phyloP scores from a whole-genome alignment of 805 yeast species.

The Metschnikowia lunata region DNA sequence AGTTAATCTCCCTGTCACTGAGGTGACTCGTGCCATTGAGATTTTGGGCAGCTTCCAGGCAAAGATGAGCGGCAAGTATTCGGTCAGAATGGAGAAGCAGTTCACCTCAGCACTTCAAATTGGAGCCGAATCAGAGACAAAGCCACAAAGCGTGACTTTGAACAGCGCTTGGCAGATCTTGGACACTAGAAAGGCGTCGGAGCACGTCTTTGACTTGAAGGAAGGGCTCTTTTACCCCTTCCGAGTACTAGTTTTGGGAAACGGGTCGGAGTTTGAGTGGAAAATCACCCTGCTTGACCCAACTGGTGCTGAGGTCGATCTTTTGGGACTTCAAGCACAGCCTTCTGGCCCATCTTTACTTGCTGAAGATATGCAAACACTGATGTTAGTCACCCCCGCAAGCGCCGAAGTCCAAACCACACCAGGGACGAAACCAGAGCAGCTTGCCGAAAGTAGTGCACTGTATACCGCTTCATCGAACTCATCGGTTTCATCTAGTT shows the following conservation, averaged over 20 bases:
- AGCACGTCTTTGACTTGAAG: background rate
- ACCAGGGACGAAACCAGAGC: too few species aligned
- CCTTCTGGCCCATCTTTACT: background rate
- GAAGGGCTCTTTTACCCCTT: constrained; percentile 1
- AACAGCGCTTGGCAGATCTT: constrained; percentile 2
- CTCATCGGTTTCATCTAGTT: too few species aligned
- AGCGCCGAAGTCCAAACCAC: too few species aligned
- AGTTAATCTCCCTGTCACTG: background rate
- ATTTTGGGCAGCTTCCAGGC: background rate
- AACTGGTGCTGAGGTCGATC: background rate
- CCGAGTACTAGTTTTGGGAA: constrained; percentile 1
- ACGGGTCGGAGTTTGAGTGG: background rate
- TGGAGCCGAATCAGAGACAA: constrained; percentile 1
- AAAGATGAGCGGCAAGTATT: background rate
- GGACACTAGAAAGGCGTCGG: background rate
- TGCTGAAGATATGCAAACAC: background rate
- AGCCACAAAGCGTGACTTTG: background rate
- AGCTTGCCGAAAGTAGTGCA: too few species aligned
- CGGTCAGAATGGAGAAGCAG: background rate
- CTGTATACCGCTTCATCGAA: too few species aligned
- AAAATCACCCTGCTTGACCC: background rate
- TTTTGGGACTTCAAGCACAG: constrained; percentile 1
- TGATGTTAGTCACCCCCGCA: background rate
- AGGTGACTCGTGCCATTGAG: background rate
- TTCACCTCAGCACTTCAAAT: background rate